phyloP scores from a whole-genome alignment of 768 basidiomycete species.

The Kwoniella dendrophila region DNA sequence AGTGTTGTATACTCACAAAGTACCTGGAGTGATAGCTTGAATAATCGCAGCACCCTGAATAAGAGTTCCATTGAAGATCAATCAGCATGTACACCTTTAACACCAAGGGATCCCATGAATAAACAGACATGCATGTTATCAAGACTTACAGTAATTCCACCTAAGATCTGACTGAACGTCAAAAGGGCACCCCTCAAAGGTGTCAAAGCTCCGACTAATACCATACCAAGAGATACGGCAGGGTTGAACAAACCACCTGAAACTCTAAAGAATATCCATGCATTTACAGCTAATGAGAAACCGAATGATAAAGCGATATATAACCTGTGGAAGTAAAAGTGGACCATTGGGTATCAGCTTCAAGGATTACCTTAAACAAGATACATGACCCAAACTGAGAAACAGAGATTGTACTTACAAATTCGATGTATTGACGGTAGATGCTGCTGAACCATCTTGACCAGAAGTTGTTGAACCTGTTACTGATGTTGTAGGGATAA shows the following conservation, averaged over 20 bases:
- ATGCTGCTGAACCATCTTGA: slow-evolving; percentile 40
- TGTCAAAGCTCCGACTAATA: slow-evolving; percentile 54
- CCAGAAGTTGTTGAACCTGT: slow-evolving; percentile 47
- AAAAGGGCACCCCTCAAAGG: slow-evolving; percentile 55
- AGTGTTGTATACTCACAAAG: slow-evolving; percentile 27
- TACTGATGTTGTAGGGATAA: slow-evolving; percentile 50
- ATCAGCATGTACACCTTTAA: neutral
- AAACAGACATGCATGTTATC: neutral
- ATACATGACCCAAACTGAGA: neutral
- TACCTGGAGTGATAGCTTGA: slow-evolving; percentile 53
- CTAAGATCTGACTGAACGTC: slow-evolving; percentile 52
- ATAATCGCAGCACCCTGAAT: slow-evolving; percentile 54
- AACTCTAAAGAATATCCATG: slow-evolving; percentile 57
- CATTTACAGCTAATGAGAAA: slow-evolving; percentile 54
- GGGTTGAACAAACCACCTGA: slow-evolving; percentile 58
- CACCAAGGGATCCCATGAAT: neutral
- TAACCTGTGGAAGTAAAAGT: slow-evolving; percentile 19
- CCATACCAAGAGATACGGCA: slow-evolving; percentile 56
- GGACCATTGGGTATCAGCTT: no score
- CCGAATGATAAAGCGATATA: slow-evolving; percentile 55
- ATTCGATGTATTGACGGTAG: slow-evolving; percentile 53
- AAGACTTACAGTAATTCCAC: slow-evolving; percentile 52
- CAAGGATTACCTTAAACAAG: neutral
- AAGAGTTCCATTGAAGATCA: no score
- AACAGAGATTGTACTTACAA: slow-evolving; percentile 22